Percentiles rank a stretch among this genome's conserved stretches.
These are phyloP conservation scores for Beauveria australis DNA, from an alignment of 2,329 filamentous ascomycete species.

Conservation along the genomic window DNA sequence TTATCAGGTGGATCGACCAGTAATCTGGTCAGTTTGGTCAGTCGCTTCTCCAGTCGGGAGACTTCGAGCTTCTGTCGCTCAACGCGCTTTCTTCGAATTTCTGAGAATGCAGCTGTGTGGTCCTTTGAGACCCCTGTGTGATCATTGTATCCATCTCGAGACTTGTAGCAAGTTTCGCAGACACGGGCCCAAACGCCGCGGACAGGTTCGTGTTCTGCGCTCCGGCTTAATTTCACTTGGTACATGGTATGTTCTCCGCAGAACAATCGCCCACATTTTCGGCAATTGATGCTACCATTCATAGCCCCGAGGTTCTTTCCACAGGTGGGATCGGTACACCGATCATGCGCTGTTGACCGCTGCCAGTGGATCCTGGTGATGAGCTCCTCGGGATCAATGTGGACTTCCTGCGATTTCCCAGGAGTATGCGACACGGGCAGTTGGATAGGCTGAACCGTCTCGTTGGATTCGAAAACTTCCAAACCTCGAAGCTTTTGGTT, in stretches of 20 bases:
- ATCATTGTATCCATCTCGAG: constrained; percentile 90
- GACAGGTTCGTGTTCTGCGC: constrained; percentile 82
- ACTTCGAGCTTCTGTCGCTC: constrained; percentile 84
- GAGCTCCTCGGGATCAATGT: constrained; percentile 76
- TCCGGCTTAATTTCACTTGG: constrained; percentile 92
- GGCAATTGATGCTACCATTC: constrained; percentile 83
- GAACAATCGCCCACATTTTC: constrained; percentile 86
- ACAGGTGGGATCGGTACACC: constrained; percentile 82
- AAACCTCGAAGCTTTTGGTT: constrained; percentile 91
- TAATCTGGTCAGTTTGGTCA: constrained; percentile 82
- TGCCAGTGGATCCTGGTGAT: constrained; percentile 91
- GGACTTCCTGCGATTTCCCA: constrained; percentile 33
- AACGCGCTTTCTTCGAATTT: constrained; percentile 65
- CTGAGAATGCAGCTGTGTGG: constrained; percentile 62
- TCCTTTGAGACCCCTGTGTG: constrained; percentile 64
- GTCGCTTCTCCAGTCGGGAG: constrained; percentile 79
- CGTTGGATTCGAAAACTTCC: constrained; percentile 91
- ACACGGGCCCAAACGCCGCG: constrained; percentile 89
- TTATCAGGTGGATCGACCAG: constrained; percentile 69
- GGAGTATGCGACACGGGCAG: constrained; percentile 24
- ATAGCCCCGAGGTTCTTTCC: constrained; percentile 69
- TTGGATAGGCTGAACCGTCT: constrained; percentile 39
- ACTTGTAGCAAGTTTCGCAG: constrained; percentile 99
- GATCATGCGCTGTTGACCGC: constrained; percentile 60
- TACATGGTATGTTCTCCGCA: constrained; percentile 99